A percentile compares a stretch with the other conserved stretches of the same genome.
Evolutionary conservation across 2,329 filamentous ascomycete species (phyloP).

Genomic region (Ophiostoma perfectum): DNA sequence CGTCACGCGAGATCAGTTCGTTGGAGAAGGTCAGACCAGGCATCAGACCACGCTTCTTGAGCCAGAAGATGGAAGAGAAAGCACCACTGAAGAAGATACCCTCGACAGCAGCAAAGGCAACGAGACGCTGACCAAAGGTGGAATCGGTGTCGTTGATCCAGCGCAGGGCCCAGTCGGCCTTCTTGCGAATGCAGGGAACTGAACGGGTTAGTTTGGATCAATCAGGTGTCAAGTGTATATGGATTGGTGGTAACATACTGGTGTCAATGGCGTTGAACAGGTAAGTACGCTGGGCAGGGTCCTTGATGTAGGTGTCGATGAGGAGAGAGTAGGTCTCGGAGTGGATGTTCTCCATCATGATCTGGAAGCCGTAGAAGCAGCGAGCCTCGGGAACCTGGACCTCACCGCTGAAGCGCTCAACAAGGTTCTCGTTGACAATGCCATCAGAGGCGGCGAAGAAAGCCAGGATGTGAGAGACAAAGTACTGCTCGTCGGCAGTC

Average conservation of each 20-base stretch:
- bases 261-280: constrained; percentile 99
- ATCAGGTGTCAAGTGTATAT: not conserved
- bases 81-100: constrained; percentile 99
- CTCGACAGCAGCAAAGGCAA: constrained; percentile 96
- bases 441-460: constrained; percentile 99
- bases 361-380: constrained; percentile 99
- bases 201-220: constrained; percentile 36
- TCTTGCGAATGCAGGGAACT: constrained; percentile 91
- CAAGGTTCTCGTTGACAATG: constrained; percentile 98
- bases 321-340: constrained; percentile 98
- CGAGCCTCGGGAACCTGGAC: constrained; percentile 96
- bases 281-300: constrained; percentile 86
- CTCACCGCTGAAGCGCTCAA: constrained; percentile 95
- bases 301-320: constrained; percentile 99
- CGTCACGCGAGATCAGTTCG: constrained; percentile 98
- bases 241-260: constrained; percentile 44
- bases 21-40: constrained; percentile 98
- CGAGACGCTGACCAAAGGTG: constrained; percentile 89
- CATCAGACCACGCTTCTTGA: constrained; percentile 99
- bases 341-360: constrained; percentile 99
- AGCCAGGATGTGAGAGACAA: constrained; percentile 95
- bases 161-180: constrained; percentile 93
- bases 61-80: constrained; percentile 98
- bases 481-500: constrained; percentile 95
- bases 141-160: constrained; percentile 95